Conservation (phyloP, 352 stramenopile genomes). For the Phytophthora ramorum region DNA sequence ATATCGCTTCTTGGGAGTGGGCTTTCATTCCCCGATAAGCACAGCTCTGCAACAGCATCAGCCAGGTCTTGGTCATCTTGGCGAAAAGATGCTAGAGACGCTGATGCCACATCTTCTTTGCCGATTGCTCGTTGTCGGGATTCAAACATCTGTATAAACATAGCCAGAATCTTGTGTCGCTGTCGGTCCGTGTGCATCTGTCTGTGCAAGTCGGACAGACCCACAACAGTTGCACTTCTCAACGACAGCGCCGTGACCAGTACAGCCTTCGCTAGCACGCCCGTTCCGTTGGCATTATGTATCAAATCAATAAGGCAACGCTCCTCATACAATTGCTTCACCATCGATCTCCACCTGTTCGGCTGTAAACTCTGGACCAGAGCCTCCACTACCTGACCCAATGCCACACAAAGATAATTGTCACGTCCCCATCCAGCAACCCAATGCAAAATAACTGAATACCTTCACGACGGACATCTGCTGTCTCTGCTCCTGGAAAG, state of each 20-base stretch:
- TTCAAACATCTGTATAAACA: constrained; percentile 29
- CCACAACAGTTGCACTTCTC: constrained; percentile 16
- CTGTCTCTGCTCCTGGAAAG: constrained; percentile 29
- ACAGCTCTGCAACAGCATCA: constrained; percentile 47
- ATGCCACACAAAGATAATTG: constrained; percentile 8
- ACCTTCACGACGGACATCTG: constrained; percentile 29
- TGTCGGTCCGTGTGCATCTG: constrained; percentile 33
- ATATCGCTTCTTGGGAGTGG: constrained; percentile 17
- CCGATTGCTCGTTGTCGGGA: constrained; percentile 17
- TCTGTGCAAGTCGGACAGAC: constrained; percentile 31
- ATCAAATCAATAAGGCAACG: constrained; percentile 33
- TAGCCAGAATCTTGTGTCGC: constrained; percentile 30
- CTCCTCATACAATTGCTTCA: constrained; percentile 36
- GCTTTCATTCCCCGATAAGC: constrained; percentile 47
- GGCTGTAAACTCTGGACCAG: constrained; percentile 29
- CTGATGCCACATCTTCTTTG: not conserved
- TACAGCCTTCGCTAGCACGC: constrained; percentile 29
- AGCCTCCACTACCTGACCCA: constrained; percentile 36
- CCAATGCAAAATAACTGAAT: not conserved
- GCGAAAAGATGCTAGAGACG: not conserved
- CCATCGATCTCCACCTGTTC: constrained; percentile 33
- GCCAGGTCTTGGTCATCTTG: constrained; percentile 37
- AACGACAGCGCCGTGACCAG: constrained; percentile 25
- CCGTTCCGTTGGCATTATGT: constrained; percentile 21
- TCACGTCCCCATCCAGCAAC: not conserved